Evolutionary conservation across 768 basidiomycete species (phyloP), one percentile per base, ranked within the genome.

Genomic region (Dentipellis sp.): DNA sequence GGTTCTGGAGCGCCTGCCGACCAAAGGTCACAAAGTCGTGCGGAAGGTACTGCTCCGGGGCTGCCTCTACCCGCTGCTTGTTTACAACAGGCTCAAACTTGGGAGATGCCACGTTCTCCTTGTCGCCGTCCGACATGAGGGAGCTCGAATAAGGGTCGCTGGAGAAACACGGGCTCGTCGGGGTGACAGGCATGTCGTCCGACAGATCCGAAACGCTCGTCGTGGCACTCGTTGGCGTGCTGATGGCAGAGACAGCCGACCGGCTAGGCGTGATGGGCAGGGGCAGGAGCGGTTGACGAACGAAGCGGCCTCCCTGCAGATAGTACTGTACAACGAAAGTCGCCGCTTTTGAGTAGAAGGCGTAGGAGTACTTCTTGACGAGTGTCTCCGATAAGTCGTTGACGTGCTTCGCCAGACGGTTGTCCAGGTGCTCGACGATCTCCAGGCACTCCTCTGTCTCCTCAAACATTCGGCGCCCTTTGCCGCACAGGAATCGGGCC

Each of bases 321-420:
- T 98, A 99, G 72, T 84, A 93, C 68, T 97, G 91, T 37, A 94
- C 85, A 59, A 93, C 91, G 67, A 91, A 83, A 21, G 88, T 92
- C 21, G 95, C 94, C 0, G 94, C 92, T 73, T 94, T 94, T 50
- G 91, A 93, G 74, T 95, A 98, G 74, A 94, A 97, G 45, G 87
- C 86, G 64, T 91, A 94, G 5, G 94, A 94, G 74, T 99, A 97
- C 75, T 99, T 99, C 76, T 94, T 93, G 67, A 97, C 84, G 65
- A 97, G 76, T n/a, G 89, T 94, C 70, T 95, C 89, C 11, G 95
- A 97, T 35, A 99, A 79, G 61, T 91, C 88, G 65, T 94, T 90
- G 74, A 95, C 86, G 66, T 91, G 84, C 67, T 86, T 87, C 29
- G 88, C 81, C 64, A 98, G 79, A 61, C 91, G 86, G 56, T 73